Base-by-base conservation (phyloP, 1,284 basidiomycete species). In the Cryptococcus sp. region DNA sequence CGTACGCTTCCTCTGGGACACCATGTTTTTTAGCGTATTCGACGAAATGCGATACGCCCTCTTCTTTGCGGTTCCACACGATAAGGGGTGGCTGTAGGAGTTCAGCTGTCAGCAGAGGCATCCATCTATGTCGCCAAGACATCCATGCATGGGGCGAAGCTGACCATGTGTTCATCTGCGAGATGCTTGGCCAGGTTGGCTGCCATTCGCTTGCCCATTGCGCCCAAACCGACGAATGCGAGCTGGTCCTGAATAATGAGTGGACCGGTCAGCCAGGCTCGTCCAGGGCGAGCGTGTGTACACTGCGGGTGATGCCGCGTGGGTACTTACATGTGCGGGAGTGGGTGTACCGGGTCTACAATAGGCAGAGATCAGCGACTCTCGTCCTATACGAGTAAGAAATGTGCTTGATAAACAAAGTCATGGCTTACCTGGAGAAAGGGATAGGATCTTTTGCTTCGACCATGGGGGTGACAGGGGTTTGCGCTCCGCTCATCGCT, bases 171-270 rank as follows among this genome's bases (percentile, higher is more conserved):
- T 7, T 61, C 39, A 10, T 50, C 45, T 10, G 55, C 47, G 16
- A 68, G 57, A 38, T 63, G 51, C 47, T 63, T 68, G 23, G 78
- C 78, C 22, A 80, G 57, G 66, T 79, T 79, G 37, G 69, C 63
- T 5, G 78, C 77, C 69, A 76, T 77, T 40, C 72, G 59, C 55
- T 66, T 69, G n/a, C 75, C 76, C 74, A 80, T 80, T 50, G 73
- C 75, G 8, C 78, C 78, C 29, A 80, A 65, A 34, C 78, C 78
- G 52, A 78, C 64, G 56, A 77, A 78, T 3, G 74, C 78, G 23
- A 74, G 62, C 53, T 72, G 76, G 45, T 78, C 72, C 67, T 74
- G 38, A n/a, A 10, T 29, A 10, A 29, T 29, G 26, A 37, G 13
- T 38, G 20, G 20, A 49, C 13, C 3, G 13, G 49, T 52, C 39